Base-by-base conservation (phyloP, 495 filamentous ascomycete genomes). In the Penicillium salamii region DNA sequence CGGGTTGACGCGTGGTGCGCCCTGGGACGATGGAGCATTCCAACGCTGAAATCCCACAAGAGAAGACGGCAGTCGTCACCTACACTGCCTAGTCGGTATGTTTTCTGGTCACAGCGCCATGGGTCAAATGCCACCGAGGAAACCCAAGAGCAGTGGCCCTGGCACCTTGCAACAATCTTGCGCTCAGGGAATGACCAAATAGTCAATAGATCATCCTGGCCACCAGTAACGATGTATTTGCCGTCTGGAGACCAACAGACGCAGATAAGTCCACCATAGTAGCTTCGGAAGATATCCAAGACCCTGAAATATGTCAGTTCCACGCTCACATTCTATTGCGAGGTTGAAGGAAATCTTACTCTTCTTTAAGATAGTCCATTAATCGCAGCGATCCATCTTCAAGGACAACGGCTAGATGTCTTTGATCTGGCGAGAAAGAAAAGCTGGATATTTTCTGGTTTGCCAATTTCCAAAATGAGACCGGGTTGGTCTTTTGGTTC, bases 191-290 rank as follows among this genome's bases (percentile, higher is more conserved):
- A 76, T 15, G 83, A 90, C 95, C 95, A 98, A 55, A 98, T 96
- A 0, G 87, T 89, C 7, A 97, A 85, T 2, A 97, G 76, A 58
- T 97, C 95, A 60, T 98, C 93, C 63, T 97, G 95, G 2, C 93
- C 93, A 35, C 93, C 93, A 0, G 93, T 96, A 1, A 97, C 76
- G 26, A 97, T 84, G 69, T 97, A 98, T 63, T 93, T 91, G 50
- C 91, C 92, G 65, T 97, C 93, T 2, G 93, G 93, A 2, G 91
- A 96, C 95, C 95, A 98, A 71, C 89, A 95, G 8, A 96, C 90
- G 61, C 89, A 96, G 32, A 85, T 86, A 42, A 97, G 72, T 8
- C 88, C 92, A 38, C 95, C 93, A 58, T 97, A 98, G 70, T 96
- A 97, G 49, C 86, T 87, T 49, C 85, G 83, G 69, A 89, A 96